A percentile compares a stretch with the other conserved stretches of the same genome.
Evolutionary conservation across 805 yeast species (phyloP).

Genomic region (Saturnispora sanitii): DNA sequence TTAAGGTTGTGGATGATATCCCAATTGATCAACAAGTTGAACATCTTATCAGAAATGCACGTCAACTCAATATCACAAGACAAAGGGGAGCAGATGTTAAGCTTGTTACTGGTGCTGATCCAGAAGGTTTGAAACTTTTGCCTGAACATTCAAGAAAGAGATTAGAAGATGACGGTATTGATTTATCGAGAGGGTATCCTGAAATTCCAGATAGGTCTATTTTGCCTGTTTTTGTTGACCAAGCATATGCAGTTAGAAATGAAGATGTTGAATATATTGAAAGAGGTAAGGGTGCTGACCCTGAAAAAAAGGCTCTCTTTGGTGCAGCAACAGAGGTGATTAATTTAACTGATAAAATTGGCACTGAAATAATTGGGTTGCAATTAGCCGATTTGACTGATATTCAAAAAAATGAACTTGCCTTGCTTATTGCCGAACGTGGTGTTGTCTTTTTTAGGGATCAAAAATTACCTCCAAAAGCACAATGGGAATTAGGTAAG

Average conservation of each 20-base stretch:
- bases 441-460: conserved; percentile 42
- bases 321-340: conserved; percentile 33
- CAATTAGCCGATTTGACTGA: conserved; percentile 35
- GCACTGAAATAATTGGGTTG: conserved; percentile 41
- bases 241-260: conserved; percentile 30
- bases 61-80: conserved; percentile 10
- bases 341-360: conserved; percentile 36
- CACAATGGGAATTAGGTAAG: conserved; percentile 35
- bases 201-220: conserved; percentile 25
- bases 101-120: conserved; percentile 12
- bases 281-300: conserved; percentile 30
- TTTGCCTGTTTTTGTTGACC: conserved; percentile 33
- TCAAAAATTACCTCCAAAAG: conserved; percentile 35
- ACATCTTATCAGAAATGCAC: conserved; percentile 10
- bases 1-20: conserved; percentile 5
- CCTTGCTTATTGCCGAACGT: conserved; percentile 37
- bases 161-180: conserved; percentile 29
- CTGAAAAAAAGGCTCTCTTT: conserved; percentile 32
- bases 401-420: conserved; percentile 38
- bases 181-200: conserved; percentile 32
- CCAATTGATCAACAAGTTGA: conserved; percentile 14
- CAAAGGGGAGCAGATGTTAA: neutral
- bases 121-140: conserved; percentile 18
- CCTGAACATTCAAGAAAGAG: conserved; percentile 24
- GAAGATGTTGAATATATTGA: conserved; percentile 27